phyloP scores from a whole-genome alignment of 768 basidiomycete genomes.

The Dendrothele bispora region DNA sequence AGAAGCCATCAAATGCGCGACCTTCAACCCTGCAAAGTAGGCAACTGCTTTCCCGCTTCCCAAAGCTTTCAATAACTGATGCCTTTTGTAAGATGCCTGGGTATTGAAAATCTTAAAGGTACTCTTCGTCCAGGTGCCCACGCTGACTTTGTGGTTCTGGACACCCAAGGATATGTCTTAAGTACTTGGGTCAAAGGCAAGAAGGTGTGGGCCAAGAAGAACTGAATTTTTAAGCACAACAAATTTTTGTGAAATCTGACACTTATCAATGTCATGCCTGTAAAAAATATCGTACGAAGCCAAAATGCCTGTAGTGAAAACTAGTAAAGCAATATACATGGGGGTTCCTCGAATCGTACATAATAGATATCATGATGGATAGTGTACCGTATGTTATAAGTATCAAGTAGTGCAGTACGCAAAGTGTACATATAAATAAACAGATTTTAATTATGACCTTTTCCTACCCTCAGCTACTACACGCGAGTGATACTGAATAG shows the following conservation, averaged over 20 bases:
- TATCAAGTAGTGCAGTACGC: no score
- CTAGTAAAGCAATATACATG: no score
- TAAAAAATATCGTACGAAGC: no score
- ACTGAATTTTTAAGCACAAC: no score
- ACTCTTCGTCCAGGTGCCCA: conserved; percentile 80
- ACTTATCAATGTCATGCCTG: no score
- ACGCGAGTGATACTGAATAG: not conserved
- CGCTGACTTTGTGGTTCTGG: conserved; percentile 81
- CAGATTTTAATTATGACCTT: not conserved
- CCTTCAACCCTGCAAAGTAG: conserved; percentile 80
- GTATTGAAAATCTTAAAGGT: conserved; percentile 79
- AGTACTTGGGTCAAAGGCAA: conserved; percentile 79
- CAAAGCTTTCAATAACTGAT: conserved; percentile 1
- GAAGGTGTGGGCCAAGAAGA: conserved; percentile 79
- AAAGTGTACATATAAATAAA: no score
- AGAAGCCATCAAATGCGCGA: conserved; percentile 84
- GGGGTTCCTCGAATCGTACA: no score
- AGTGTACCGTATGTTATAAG: no score
- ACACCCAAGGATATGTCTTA: conserved; percentile 62
- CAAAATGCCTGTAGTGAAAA: no score
- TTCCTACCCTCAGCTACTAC: no score
- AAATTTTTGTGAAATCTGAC: no score
- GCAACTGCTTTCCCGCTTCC: conserved; percentile 17
- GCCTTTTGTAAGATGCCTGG: conserved; percentile 58
- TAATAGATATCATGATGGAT: no score